Percentiles rank a stretch among this genome's conserved stretches.
Conservation (phyloP, 805 yeast species). For the Saturnispora sekii region DNA sequence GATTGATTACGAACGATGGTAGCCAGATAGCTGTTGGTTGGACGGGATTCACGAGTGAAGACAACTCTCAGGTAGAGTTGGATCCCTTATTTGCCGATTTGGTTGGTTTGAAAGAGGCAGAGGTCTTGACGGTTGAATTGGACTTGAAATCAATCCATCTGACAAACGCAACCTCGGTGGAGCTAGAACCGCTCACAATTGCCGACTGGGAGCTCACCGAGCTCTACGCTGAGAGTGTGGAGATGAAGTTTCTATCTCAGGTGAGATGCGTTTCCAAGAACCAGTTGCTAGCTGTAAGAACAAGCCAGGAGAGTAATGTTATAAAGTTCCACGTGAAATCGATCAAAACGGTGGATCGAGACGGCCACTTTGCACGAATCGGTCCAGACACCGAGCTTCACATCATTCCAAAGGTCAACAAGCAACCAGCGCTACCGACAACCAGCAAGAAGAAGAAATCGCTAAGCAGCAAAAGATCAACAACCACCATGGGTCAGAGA, state of each 20-base stretch:
- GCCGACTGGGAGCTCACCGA: conserved; percentile 92
- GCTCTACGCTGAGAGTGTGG: conserved; percentile 66
- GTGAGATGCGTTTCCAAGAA: conserved; percentile 60
- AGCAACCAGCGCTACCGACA: conserved; percentile 14
- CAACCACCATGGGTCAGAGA: neutral
- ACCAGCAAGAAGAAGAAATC: conserved; percentile 22
- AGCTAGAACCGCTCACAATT: conserved; percentile 65
- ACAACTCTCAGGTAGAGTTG: conserved; percentile 36
- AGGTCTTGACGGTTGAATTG: conserved; percentile 33
- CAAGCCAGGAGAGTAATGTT: conserved; percentile 30
- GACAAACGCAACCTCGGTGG: conserved; percentile 38
- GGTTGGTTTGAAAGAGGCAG: conserved; percentile 36
- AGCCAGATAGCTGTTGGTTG: conserved; percentile 21
- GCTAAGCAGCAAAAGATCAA: conserved; percentile 22
- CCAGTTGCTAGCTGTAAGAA: conserved; percentile 59
- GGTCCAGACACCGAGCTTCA: conserved; percentile 31
- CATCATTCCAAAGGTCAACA: conserved; percentile 58
- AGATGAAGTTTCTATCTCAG: conserved; percentile 65
- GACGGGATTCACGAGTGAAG: conserved; percentile 22
- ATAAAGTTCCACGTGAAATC: conserved; percentile 50
- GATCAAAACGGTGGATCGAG: conserved; percentile 26
- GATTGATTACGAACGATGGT: conserved; percentile 18
- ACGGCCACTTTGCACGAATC: conserved; percentile 29
- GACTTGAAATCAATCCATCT: conserved; percentile 32
- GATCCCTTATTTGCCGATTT: conserved; percentile 58